Evolutionary conservation across 176 grass and related monocot species (phyloP).

Genomic region (Aegilops longissima): DNA sequence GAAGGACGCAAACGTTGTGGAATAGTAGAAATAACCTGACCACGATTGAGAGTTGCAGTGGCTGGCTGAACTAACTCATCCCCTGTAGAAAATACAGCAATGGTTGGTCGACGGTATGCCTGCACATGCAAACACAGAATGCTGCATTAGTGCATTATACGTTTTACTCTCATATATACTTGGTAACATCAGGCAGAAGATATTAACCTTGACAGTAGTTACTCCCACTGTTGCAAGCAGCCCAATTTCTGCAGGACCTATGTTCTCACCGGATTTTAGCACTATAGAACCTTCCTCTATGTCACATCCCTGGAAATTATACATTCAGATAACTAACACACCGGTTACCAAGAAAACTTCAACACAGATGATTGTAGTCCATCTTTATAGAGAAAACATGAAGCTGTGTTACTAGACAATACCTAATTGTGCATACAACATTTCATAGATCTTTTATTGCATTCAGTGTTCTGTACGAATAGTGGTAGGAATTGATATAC

Average conservation of each 20-base stretch:
- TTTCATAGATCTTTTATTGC: background rate
- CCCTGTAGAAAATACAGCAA: conserved; percentile 87
- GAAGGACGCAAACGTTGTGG: background rate
- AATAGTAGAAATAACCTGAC: conserved; percentile 68
- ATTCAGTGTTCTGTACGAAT: background rate
- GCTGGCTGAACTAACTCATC: conserved; percentile 79
- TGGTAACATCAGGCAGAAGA: background rate
- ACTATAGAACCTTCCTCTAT: conserved; percentile 76
- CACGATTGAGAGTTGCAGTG: conserved; percentile 66
- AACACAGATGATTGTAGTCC: too few relatives aligned
- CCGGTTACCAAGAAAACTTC: background rate
- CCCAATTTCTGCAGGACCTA: conserved; percentile 87
- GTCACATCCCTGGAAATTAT: conserved; percentile 70
- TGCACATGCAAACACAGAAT: conserved; percentile 34
- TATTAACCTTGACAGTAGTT: conserved; percentile 67
- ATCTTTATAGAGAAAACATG: background rate
- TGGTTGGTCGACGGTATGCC: conserved; percentile 68
- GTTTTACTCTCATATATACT: background rate
- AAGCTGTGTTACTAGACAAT: background rate
- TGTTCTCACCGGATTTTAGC: conserved; percentile 61
- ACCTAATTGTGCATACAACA: background rate
- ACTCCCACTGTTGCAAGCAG: conserved; percentile 80
- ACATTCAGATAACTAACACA: background rate
- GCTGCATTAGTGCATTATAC: background rate
- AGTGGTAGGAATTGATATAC: background rate